Evolutionary conservation across 345 rosid species (phyloP), one percentile per base, ranked within the genome.

Genomic region (Melaleuca quinquenervia): DNA sequence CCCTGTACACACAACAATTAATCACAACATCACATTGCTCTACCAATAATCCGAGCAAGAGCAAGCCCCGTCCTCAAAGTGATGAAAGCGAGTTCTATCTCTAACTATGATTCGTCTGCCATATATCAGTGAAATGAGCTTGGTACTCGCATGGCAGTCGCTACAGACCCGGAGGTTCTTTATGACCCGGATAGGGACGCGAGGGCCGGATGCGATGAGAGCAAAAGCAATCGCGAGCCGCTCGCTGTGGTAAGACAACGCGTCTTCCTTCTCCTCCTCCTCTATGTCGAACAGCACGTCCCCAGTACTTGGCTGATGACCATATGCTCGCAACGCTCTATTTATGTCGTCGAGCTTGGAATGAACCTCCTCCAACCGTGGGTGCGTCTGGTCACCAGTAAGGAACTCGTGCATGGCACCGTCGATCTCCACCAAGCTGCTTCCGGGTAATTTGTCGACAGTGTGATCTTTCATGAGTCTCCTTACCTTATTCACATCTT

Each of bases 381-480:
- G 91, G 82, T 92, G 93, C 2, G 89, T 86, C 41, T 70, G 87
- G 86, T 91, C 92, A 78, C 92, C 92, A 24, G 32, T 86, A 76
- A 89, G 87, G 58, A 92, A 91, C 84, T 89, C 92, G 48, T 92
- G 93, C 90, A 88, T 78, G 21, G 86, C 88, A 20, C 93, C 91
- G 5, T 86, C n/a, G 55, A 90, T 76, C 84, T 93, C 92, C 58
- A 91, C 89, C 80, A 92, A 74, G 89, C 96, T 91, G 82, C 86
- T 91, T 80, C 95, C 96, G 0, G 98, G 94, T 86, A 54, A 84
- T 91, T 95, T 94, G 86, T 85, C 55, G 51, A 94, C 86, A 53
- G 87, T 87, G 13, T 84, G 90, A 85, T 88, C 86, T 90, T 93
- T 94, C 98, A 94, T 94, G 82, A 92, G 85, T 89, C 90, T 91